phyloP scores from a whole-genome alignment of 371 early-diverging fungal species.

The Parasitella parasitica region DNA sequence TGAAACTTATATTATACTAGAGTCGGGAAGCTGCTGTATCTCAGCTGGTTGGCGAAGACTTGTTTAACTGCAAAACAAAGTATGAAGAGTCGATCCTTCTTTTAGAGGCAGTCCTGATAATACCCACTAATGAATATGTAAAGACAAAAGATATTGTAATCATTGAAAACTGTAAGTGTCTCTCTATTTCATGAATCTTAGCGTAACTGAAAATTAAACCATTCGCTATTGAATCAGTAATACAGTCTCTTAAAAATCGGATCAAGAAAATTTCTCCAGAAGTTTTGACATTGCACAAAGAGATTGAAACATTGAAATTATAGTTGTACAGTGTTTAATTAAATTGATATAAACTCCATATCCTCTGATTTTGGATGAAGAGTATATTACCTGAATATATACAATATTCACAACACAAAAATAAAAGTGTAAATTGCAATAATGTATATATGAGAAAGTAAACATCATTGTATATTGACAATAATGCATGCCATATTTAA shows the following conservation, averaged over 20 bases:
- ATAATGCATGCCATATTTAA: too few relatives aligned
- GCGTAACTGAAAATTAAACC: background rate
- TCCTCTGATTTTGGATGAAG: background rate
- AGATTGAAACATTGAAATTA: background rate
- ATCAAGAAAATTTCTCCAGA: background rate
- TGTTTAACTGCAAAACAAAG: conserved; percentile 56
- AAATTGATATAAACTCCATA: background rate
- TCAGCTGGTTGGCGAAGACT: conserved; percentile 1
- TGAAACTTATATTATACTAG: background rate
- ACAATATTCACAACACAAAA: too few relatives aligned
- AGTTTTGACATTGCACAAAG: background rate
- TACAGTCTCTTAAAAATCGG: background rate
- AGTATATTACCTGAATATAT: too few relatives aligned
- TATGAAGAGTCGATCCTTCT: conserved; percentile 73
- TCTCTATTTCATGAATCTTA: background rate
- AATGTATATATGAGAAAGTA: too few relatives aligned
- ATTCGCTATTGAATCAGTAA: background rate
- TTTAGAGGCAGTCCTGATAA: conserved; percentile 68
- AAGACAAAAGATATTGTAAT: conserved; percentile 57
- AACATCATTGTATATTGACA: too few relatives aligned
- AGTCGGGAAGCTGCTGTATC: conserved; percentile 6
- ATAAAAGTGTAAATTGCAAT: too few relatives aligned
- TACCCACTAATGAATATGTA: conserved; percentile 35
- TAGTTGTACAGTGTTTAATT: background rate
- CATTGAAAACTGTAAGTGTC: conserved; percentile 53